Base-by-base conservation (phyloP, 1,139 yeast genomes). In the Spencermartinsiella ligniputridi region DNA sequence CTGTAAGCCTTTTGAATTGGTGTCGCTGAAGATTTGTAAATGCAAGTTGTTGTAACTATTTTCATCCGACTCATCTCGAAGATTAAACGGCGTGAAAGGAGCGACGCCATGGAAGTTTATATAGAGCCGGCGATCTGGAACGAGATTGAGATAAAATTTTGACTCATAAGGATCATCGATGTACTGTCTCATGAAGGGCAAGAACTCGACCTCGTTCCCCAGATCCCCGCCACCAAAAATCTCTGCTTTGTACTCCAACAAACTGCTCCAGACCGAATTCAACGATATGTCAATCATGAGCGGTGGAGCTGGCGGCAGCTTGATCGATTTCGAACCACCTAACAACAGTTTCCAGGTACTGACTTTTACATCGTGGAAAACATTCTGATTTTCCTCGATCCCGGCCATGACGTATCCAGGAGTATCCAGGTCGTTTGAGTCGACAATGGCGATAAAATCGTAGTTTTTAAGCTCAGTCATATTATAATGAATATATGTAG, bases 121-220 rank as follows among this genome's bases (percentile, higher is more conserved):
- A 53, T 68, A 64, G 32, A 73, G 54, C 34, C 62, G 52, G 33
- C 54, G 61, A 30, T 62, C 59, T 4, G 68, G 58, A 3, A 67
- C 62, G 1, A 78, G 54, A 43, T 79, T 71, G 4, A 81, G 63
- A 55, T 80, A 83, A 86, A 92, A 87, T 62, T 87, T 88, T 0
- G 86, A 75, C 61, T 89, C 96, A 54, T 68, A 74, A 2, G 86
- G 86, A 35, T 78, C 80, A n/a, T 71, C 68, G 2, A 79, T 69
- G 66, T 76, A 75, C 62, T 88, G 96, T 44, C 88, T 72, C 2
- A 85, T 62, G 32, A 87, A 70, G 0, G 95, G 83, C n/a, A 75
- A 64, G 54, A 81, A 81, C 13, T 17, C 25, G 13, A 29, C 27
- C 8, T 27, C 15, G 15, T 6, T 27, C 32, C 32, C 8, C 13